phyloP scores from a whole-genome alignment of 345 rosid species.

The Clausena lansium region DNA sequence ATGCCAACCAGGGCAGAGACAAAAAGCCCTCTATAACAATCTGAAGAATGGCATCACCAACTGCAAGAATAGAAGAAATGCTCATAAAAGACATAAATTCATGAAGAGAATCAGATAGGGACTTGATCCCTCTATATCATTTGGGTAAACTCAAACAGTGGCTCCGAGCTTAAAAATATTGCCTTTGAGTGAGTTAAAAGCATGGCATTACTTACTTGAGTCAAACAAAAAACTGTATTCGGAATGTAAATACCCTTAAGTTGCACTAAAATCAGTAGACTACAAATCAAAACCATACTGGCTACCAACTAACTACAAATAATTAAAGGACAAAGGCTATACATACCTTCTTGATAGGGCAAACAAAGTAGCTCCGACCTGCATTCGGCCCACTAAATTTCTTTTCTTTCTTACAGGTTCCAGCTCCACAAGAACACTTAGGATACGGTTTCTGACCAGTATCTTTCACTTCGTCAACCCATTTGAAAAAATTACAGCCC shows the following conservation, averaged over 20 bases:
- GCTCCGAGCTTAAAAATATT: neutral
- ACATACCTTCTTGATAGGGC: conserved; percentile 25
- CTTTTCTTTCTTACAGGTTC: neutral
- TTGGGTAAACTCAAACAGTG: neutral
- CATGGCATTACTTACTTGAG: neutral
- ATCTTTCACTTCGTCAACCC: conserved; percentile 9
- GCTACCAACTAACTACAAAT: neutral
- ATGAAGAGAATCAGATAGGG: neutral
- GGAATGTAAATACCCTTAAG: neutral
- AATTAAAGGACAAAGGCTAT: neutral
- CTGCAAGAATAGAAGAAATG: neutral
- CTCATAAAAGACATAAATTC: neutral
- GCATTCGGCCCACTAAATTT: neutral
- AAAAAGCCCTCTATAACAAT: neutral
- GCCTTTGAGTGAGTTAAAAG: neutral
- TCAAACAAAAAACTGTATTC: neutral
- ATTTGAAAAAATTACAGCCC: conserved; percentile 12
- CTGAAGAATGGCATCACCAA: neutral
- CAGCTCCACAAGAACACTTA: conserved; percentile 26
- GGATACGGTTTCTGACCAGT: neutral
- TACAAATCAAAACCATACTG: neutral
- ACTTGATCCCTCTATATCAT: neutral
- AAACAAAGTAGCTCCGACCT: conserved; percentile 22
- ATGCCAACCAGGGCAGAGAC: neutral
- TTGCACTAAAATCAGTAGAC: neutral